Percentiles rank a stretch among this genome's conserved stretches.
phyloP scores from a whole-genome alignment of 2,329 filamentous ascomycete genomes.

The Pseudocercospora pini-densiflorae region DNA sequence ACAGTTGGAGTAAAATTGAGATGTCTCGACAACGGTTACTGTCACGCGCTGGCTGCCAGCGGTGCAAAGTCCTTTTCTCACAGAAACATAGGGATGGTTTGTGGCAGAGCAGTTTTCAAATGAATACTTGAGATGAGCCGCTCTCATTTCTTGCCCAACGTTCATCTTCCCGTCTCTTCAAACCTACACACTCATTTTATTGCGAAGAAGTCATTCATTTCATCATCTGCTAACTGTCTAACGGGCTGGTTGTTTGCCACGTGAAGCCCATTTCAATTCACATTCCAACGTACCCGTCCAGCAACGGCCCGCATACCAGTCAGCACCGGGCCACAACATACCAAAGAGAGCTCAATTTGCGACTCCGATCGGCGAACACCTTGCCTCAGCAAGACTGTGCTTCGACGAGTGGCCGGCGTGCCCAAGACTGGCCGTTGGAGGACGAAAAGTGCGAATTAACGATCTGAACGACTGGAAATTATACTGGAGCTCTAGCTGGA shows the following conservation, averaged over 20 bases:
- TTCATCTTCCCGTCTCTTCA: slow-evolving; percentile 8
- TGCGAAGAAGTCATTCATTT: background rate
- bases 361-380: slow-evolving; percentile 11
- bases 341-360: slow-evolving; percentile 8
- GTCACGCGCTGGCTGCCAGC: slow-evolving; percentile 7
- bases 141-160: slow-evolving; percentile 7
- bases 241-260: slow-evolving; percentile 6
- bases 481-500: background rate
- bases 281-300: slow-evolving; percentile 45
- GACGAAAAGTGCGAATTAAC: background rate
- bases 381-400: slow-evolving; percentile 10
- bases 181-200: slow-evolving; percentile 16
- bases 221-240: slow-evolving; percentile 1
- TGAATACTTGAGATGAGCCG: slow-evolving; percentile 7
- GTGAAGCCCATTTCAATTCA: slow-evolving; percentile 22
- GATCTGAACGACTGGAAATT: background rate
- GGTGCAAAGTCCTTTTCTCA: background rate
- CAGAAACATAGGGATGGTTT: background rate
- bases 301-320: slow-evolving; percentile 41
- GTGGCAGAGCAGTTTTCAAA: slow-evolving; percentile 15
- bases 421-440: background rate
- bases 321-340: slow-evolving; percentile 38
- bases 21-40: slow-evolving; percentile 15
- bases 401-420: slow-evolving; percentile 4
- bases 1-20: slow-evolving; percentile 17